These are phyloP conservation scores for Plasmodium coatneyi DNA, from an alignment of 169 alveolate genomes.

Conservation along the genomic window DNA sequence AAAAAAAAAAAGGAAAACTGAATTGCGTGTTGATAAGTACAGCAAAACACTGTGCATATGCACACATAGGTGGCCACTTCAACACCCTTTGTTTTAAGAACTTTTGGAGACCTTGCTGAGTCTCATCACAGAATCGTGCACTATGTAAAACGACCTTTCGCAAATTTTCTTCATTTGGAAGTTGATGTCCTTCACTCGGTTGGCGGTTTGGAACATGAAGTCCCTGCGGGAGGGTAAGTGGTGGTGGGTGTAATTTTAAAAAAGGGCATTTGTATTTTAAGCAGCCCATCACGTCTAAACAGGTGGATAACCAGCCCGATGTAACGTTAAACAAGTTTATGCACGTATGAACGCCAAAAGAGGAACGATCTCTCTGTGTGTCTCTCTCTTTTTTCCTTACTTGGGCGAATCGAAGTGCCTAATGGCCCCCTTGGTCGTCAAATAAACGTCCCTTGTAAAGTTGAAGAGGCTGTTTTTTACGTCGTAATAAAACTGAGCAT, in stretches of 20 bases:
- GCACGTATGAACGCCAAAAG: background rate
- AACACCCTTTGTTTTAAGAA: background rate
- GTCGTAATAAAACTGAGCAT: slow-evolving; percentile 51
- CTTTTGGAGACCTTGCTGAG: slow-evolving; percentile 52
- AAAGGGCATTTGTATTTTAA: background rate
- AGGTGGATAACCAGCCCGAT: background rate
- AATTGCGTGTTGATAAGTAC: background rate
- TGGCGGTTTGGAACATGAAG: slow-evolving; percentile 55
- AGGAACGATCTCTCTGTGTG: background rate
- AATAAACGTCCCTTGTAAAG: slow-evolving; percentile 63
- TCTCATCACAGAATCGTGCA: slow-evolving; percentile 47
- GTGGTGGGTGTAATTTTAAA: background rate
- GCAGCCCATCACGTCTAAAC: background rate
- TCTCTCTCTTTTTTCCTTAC: slow-evolving; percentile 13
- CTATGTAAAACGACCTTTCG: slow-evolving; percentile 42
- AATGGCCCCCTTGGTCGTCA: slow-evolving; percentile 68
- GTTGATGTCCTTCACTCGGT: slow-evolving; percentile 65
- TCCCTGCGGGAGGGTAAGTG: slow-evolving; percentile 19
- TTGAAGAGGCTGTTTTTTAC: slow-evolving; percentile 41
- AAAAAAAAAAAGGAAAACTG: background rate
- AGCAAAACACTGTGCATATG: background rate
- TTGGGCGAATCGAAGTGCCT: slow-evolving; percentile 71
- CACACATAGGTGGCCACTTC: background rate
- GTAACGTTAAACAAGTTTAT: background rate
- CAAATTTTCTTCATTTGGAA: slow-evolving; percentile 69